These are phyloP conservation scores for Candida parachauliodes DNA, from an alignment of 805 yeast species.

Conservation along the genomic window DNA sequence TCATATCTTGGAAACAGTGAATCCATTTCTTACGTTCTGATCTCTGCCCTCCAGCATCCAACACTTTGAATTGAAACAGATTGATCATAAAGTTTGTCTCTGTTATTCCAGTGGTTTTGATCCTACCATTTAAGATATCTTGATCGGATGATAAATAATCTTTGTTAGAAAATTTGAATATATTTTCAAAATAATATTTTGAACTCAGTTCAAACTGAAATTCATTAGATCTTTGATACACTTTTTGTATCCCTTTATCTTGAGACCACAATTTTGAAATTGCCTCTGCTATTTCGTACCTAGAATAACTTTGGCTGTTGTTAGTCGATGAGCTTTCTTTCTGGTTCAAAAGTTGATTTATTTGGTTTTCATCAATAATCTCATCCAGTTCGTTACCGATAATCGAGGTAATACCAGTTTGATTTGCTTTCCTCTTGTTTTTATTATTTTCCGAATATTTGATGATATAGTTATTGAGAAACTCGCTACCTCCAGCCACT, in stretches of 20 bases:
- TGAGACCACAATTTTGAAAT: conserved; percentile 64
- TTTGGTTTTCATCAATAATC: conserved; percentile 12
- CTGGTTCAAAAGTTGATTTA: conserved; percentile 1
- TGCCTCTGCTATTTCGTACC: conserved; percentile 67
- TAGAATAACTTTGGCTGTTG: conserved; percentile 17
- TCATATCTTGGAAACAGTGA: conserved; percentile 87
- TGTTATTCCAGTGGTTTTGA: conserved; percentile 93
- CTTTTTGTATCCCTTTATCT: conserved; percentile 63
- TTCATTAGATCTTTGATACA: conserved; percentile 61
- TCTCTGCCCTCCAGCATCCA: conserved; percentile 97
- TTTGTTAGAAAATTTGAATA: conserved; percentile 59
- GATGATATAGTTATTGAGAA: conserved; percentile 60
- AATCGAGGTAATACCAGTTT: conserved; percentile 46
- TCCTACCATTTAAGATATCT: conserved; percentile 86
- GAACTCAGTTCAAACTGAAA: conserved; percentile 87
- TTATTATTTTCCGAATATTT: conserved; percentile 57
- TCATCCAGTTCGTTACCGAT: conserved; percentile 15
- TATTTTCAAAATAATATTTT: conserved; percentile 72
- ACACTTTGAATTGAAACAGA: conserved; percentile 63
- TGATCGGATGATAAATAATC: conserved; percentile 69
- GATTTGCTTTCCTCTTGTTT: conserved; percentile 45
- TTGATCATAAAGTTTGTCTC: conserved; percentile 74
- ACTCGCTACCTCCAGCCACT: conserved; percentile 64
- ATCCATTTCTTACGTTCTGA: conserved; percentile 92
- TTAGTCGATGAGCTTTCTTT: conserved; percentile 12